Evolutionary conservation across 2,329 filamentous ascomycete genomes (phyloP), one percentile per base, ranked within the genome.

Genomic region (Colletotrichum scovillei): DNA sequence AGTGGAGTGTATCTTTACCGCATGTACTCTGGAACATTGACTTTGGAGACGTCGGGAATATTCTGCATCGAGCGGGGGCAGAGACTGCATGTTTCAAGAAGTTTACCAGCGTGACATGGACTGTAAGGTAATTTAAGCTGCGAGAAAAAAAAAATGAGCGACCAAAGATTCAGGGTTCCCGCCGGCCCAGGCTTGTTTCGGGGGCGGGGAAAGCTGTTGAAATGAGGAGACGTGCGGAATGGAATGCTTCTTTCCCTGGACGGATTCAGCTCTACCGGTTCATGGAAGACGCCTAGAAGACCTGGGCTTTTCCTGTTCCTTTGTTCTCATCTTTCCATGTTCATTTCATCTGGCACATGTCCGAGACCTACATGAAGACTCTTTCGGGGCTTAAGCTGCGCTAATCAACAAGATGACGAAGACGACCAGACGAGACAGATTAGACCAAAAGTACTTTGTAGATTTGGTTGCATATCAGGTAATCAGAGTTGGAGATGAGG

Each of bases 401-500:
- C 49, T 19, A 35, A 26, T 55, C 42, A 16, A 14, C 26, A 49
- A 24, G 49, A 42, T 22, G 60, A 64, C 63, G 63, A 62, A 49
- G 19, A 30, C 26, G 59, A 58, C 24, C 32, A 35, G 35, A 28
- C 67, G 67, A 66, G 19, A 6, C 42, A 22, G 19, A 62, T 62
- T 49, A 32, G 16, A n/a, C n/a, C n/a, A n/a, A 55, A n/a, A 26
- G 60, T 14, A 52, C 32, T 35, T 35, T 35, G 32, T 35, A 35
- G 11, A 24, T 42, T 52, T 49, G 4, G 42, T 49, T 49, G 42
- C 22, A 49, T 69, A 42, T 22, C n/a, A n/a, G 52, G 59, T 56
- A 72, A 69, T 72, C 70, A 69, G 38, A 63, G 28, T 53, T 72
- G 66, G 58, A 72, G 66, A 72, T 69, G 59, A 69, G 38, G 6